Conservation (phyloP, 2,329 filamentous ascomycete genomes). For the Penicillium paneum region DNA sequence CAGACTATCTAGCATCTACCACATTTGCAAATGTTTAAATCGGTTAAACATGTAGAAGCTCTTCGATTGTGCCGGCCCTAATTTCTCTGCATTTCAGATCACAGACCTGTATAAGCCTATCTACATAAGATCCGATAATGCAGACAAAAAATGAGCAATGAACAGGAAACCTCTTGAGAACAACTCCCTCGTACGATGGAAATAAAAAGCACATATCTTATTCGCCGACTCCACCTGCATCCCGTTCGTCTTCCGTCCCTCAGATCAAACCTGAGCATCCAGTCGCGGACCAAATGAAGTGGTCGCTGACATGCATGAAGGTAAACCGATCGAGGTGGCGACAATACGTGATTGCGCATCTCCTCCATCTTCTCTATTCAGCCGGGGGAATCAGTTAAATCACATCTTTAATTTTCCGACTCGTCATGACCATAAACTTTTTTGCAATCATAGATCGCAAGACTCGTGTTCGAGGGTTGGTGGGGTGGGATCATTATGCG, state of each 20-base stretch:
- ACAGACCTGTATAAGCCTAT: constrained; percentile 21
- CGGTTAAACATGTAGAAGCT: constrained; percentile 7
- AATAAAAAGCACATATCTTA: constrained; percentile 28
- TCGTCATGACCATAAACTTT: constrained; percentile 32
- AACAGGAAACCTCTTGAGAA: constrained; percentile 27
- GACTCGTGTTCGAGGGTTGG: constrained; percentile 18
- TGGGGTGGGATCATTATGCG: constrained; percentile 12
- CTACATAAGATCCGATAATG: constrained; percentile 24
- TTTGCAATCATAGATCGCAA: constrained; percentile 21
- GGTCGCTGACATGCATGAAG: constrained; percentile 8
- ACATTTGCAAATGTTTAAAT: neutral
- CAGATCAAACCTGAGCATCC: constrained; percentile 3
- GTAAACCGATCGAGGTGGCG: constrained; percentile 15
- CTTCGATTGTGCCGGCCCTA: constrained; percentile 3
- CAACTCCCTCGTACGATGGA: constrained; percentile 35
- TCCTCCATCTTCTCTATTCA: constrained; percentile 32
- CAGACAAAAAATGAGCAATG: constrained; percentile 22
- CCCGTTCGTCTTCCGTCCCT: constrained; percentile 16
- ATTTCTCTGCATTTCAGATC: constrained; percentile 18
- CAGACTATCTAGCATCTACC: neutral
- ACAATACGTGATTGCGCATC: constrained; percentile 16
- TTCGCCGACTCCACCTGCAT: constrained; percentile 27
- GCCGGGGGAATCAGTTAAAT: constrained; percentile 29
- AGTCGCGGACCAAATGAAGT: neutral
- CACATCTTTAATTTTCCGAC: constrained; percentile 26